Base-by-base conservation (phyloP, 164 flowering plant species). In the Nymphaea colorata region DNA sequence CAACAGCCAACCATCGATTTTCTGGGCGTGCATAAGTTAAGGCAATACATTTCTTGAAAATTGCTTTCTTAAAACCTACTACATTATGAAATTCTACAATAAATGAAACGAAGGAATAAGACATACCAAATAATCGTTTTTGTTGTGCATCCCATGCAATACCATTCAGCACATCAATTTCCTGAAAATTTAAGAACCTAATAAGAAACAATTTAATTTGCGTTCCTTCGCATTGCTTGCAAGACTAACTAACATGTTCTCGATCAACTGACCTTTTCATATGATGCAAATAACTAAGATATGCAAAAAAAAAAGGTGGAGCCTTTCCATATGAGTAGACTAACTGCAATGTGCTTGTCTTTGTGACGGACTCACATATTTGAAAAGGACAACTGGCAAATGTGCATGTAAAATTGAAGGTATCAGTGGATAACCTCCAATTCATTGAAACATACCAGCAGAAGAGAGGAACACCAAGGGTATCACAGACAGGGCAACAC, bases 141-240 rank as follows among this genome's bases (percentile, higher is more conserved):
- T 74, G 69, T 4, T 80, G 77, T 4, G 68, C 67, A 76, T 93
- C 98, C 96, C 97, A 93, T n/a, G 98, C 98, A 68, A 93, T 90
- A 74, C 98, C 98, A 71, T 90, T 93, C 64, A 93, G 73, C 72
- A 93, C 98, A 80, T 93, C 97, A 76, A 89, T 80, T 14, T 47
- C 81, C 95, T 87, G 75, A 2, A 82, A 71, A 44, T 11, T 61
- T 61, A 11, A 61, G 7, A 61, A 61, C 41, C 63, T n/a, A n/a
- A 8, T 7, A 61, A 61, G 41, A 61, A 11, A 8, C 16, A 55
- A 55, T 25, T 25, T 25, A 25, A 6, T 47, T 47, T 12, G 12
- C 6, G 55, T 47, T 6, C 55, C 12, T 47, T 47, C 6, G 12
- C 55, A 6, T 7, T 47, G 55, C 7, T 7, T 47, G 55, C 55